Base-by-base conservation (phyloP, 2,329 filamentous ascomycete genomes). In the Penicillium oxalicum region DNA sequence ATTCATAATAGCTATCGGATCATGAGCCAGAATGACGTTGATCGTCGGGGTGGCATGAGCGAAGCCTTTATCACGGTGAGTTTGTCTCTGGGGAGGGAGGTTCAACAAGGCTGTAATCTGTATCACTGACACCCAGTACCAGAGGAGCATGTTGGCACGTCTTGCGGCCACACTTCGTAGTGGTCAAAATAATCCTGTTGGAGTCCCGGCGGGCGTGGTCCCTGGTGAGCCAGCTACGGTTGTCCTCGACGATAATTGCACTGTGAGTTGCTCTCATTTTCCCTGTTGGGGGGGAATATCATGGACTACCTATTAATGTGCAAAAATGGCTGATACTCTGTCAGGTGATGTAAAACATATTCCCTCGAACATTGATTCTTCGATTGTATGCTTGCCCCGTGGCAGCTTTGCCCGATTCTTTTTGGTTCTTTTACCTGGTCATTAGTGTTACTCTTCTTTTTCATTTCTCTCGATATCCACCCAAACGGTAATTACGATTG, bases 1-100 rank as follows among this genome's bases (percentile, higher is more conserved):
- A 77, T 85, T 69, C 75, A 83, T 34, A 71, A 81, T 45, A 76
- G 74, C 45, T 82, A 84, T 49, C 74, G 77, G 49, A 86, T 86
- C 57, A 80, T 76, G 47, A 77, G 74, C 52, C 74, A 80, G 58
- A 86, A 86, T 58, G 80, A 84, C 57, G 74, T 78, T 51, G 74
- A 80, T 48, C 74, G 80, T 32, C 76, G 75, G 53, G 79, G 77
- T 12, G 80, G 80, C 11, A 74, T 78, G 56, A 74, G 75, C 48
- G 80, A 83, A 51, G 76, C 77, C 36, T 77, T 74, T 51, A 75
- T 83, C 43, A 81, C 79, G 53, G 75, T 78, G 68, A 50, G 71
- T 18, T 18, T 18, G 18, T 18, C 18, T 18, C 18, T 18, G 18
- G 18, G 18, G 18, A 18, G 18, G 18, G 18, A 18, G 18, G 18